Conservation (phyloP, 2,329 filamentous ascomycete genomes). For the Penicillium griseofulvum region DNA sequence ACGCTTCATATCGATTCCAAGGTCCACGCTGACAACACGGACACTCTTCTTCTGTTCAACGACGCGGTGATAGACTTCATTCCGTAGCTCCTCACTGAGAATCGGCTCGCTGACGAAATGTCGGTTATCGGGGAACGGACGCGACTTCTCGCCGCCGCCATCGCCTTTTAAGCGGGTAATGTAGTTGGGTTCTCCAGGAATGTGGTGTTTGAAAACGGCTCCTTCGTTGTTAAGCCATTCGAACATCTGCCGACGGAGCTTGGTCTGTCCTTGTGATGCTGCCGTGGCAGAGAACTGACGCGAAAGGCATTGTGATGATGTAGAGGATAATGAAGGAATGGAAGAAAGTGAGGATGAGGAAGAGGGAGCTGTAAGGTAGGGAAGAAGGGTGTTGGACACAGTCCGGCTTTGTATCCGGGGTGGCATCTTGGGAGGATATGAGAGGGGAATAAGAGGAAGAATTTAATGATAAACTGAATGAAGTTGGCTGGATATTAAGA, state of each 20-base stretch:
- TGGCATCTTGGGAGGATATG: slow-evolving; percentile 33
- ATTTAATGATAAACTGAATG: neutral
- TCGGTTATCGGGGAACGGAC: slow-evolving; percentile 72
- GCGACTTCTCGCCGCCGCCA: slow-evolving; percentile 22
- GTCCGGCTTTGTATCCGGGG: slow-evolving; percentile 40
- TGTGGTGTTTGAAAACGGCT: slow-evolving; percentile 30
- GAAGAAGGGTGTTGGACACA: slow-evolving; percentile 35
- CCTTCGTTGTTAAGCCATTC: slow-evolving; percentile 53
- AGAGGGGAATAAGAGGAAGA: neutral
- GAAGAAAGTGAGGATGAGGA: slow-evolving; percentile 23
- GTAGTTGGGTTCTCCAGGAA: slow-evolving; percentile 35
- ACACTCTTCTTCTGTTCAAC: slow-evolving; percentile 65
- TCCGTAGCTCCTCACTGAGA: slow-evolving; percentile 68
- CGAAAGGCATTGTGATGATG: slow-evolving; percentile 19
- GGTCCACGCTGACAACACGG: slow-evolving; percentile 72
- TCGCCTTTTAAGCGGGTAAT: slow-evolving; percentile 17
- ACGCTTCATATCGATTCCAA: slow-evolving; percentile 76
- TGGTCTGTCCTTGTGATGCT: slow-evolving; percentile 48
- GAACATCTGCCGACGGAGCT: slow-evolving; percentile 56
- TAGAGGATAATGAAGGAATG: slow-evolving; percentile 11
- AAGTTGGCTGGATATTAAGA: neutral
- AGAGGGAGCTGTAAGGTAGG: slow-evolving; percentile 31
- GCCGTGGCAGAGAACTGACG: slow-evolving; percentile 37
- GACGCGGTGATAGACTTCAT: slow-evolving; percentile 70
- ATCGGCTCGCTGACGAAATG: slow-evolving; percentile 70